Base-by-base conservation (phyloP, 2,329 filamentous ascomycete species). In the Aureobasidium vineae region DNA sequence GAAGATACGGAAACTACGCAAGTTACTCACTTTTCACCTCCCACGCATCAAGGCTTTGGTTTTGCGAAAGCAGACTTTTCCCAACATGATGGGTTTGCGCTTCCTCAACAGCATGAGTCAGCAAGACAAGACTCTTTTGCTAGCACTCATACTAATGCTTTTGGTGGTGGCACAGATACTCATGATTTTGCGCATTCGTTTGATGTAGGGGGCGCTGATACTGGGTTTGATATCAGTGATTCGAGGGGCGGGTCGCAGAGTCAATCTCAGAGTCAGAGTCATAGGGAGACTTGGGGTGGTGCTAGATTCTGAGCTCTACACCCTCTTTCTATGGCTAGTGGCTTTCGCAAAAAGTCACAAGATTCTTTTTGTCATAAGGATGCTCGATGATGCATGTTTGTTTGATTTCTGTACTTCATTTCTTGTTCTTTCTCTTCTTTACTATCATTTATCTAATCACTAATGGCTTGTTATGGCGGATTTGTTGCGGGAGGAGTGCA, bases 171-270 rank as follows among this genome's bases (percentile, higher is more conserved):
- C 40, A 60, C 56, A 0, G 56, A 60, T 47, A 47, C 41, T 1
- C 56, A 47, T n/a, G 41, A 60, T 21, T 60, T 60, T 36, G 56
- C 56, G 6, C 56, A 47, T 19, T 60, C 56, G 0, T 60, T 60
- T 16, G 56, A 60, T 7, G 56, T 60, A 5, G 16, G 28, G 5
- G 28, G n/a, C 15, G 28, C 28, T 21, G 23, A 33, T 33, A n/a
- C 26, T 33, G n/a, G 19, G 2, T 60, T 60, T 28, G 56, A 60
- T 23, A 31, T 60, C 19, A 31, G 23, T 21, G 41, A 36, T 16
- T 16, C 47, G n/a, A 40, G 52, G 11, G 15, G 21, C 23, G 52
- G 31, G 5, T 8, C 11, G 10, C 50, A 40, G 36, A 38, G 15
- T 38, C 52, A 28, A 21, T 3, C 5, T 7, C 52, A 56, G 2